A percentile compares a stretch with the other conserved stretches of the same genome.
These are phyloP conservation scores for Sungouiozyma ichnusensis DNA, from an alignment of 805 yeast species.

Conservation along the genomic window DNA sequence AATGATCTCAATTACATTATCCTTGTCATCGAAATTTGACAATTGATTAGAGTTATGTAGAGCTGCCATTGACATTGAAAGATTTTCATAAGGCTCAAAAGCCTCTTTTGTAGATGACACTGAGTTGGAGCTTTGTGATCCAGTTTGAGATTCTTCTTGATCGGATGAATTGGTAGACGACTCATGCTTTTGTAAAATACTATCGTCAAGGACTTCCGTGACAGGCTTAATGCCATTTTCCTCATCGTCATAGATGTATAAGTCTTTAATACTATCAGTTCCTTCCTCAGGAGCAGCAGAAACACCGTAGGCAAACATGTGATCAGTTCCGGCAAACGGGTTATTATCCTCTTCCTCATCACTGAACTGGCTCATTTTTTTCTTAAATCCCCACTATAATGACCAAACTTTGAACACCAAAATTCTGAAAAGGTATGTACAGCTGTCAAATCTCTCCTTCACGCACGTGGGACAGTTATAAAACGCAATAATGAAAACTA, in stretches of 20 bases:
- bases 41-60: neutral
- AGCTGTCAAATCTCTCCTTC: too few relatives aligned
- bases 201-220: neutral
- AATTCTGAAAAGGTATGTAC: too few relatives aligned
- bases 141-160: neutral
- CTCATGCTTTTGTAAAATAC: neutral
- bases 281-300: slow-evolving; percentile 12
- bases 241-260: slow-evolving; percentile 4
- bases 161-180: neutral
- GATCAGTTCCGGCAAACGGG: slow-evolving; percentile 31
- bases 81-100: slow-evolving; percentile 21
- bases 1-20: slow-evolving; percentile 36
- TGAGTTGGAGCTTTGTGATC: neutral
- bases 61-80: slow-evolving; percentile 20
- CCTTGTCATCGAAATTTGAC: slow-evolving; percentile 1
- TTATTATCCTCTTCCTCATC: slow-evolving; percentile 31
- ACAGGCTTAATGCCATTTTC: neutral
- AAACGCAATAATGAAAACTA: too few relatives aligned
- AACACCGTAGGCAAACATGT: slow-evolving; percentile 30
- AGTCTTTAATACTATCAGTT: neutral
- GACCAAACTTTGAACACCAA: too few relatives aligned
- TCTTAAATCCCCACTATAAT: too few relatives aligned
- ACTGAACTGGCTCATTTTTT: neutral
- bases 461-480: too few relatives aligned
- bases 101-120: neutral